A percentile compares a stretch with the other conserved stretches of the same genome.
Conservation (phyloP, 2,329 filamentous ascomycete genomes). For the Didymella pinodella region DNA sequence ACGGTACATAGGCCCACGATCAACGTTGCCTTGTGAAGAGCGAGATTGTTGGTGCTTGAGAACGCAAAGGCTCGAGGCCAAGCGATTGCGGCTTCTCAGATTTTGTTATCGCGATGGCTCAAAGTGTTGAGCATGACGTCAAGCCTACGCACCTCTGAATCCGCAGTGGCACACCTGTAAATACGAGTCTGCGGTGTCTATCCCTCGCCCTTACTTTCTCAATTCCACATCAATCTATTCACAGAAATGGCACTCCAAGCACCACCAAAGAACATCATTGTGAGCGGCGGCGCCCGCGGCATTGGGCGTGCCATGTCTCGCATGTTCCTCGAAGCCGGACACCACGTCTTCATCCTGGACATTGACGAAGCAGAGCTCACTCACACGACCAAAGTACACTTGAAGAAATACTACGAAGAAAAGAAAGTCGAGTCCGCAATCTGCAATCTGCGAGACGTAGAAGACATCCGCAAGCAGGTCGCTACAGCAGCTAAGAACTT, state of each 20-base stretch:
- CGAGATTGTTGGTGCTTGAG: background rate
- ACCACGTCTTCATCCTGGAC: constrained; percentile 59
- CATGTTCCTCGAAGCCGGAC: constrained; percentile 55
- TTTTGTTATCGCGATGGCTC: constrained; percentile 4
- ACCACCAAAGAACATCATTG: constrained; percentile 47
- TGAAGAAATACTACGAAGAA: constrained; percentile 47
- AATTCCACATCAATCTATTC: background rate
- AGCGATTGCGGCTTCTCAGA: background rate
- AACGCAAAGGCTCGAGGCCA: background rate
- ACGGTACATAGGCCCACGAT: background rate
- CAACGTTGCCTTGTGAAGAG: background rate
- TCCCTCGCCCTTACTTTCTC: background rate
- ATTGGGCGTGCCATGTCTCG: constrained; percentile 59
- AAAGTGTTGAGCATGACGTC: constrained; percentile 33
- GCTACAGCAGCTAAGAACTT: constrained; percentile 53
- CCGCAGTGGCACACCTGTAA: constrained; percentile 2
- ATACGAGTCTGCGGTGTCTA: background rate
- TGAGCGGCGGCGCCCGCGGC: constrained; percentile 57
- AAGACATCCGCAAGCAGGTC: constrained; percentile 54
- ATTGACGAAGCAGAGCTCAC: constrained; percentile 49
- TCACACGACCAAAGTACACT: constrained; percentile 52
- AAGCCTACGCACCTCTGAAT: constrained; percentile 30
- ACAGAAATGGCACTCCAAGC: constrained; percentile 12
- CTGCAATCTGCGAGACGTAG: constrained; percentile 56
- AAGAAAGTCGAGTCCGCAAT: constrained; percentile 48